Evolutionary conservation across 345 rosid species (phyloP).

Genomic region (Eucalyptus cloeziana): DNA sequence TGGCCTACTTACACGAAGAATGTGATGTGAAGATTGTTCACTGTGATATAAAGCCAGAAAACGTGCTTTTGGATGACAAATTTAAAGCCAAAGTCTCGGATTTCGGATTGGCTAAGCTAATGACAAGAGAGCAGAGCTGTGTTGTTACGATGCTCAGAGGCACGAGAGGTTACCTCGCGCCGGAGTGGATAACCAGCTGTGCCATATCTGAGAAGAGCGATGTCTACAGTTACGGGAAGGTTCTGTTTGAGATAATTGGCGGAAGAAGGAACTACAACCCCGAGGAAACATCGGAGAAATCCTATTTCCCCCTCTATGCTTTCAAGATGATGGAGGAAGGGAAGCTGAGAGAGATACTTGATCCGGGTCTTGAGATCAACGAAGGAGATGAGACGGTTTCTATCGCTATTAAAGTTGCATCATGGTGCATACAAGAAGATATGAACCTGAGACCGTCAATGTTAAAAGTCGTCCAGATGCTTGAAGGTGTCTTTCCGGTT

Average conservation of each 20-base stretch:
- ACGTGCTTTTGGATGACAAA: slow-evolving; percentile 68
- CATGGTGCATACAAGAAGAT: slow-evolving; percentile 93
- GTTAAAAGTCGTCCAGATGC: slow-evolving; percentile 86
- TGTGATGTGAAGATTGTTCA: slow-evolving; percentile 75
- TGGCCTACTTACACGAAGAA: slow-evolving; percentile 88
- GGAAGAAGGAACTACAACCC: slow-evolving; percentile 75
- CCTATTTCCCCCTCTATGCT: slow-evolving; percentile 73
- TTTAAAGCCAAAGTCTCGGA: slow-evolving; percentile 83
- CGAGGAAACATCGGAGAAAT: slow-evolving; percentile 54
- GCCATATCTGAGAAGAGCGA: slow-evolving; percentile 94
- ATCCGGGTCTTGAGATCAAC: slow-evolving; percentile 29
- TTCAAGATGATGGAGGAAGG: slow-evolving; percentile 93
- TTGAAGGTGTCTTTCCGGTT: slow-evolving; percentile 66
- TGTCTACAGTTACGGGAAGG: slow-evolving; percentile 82
- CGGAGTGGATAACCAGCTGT: slow-evolving; percentile 84
- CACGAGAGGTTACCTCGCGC: slow-evolving; percentile 85
- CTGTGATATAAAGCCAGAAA: slow-evolving; percentile 89
- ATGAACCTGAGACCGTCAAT: slow-evolving; percentile 70
- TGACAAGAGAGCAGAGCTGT: slow-evolving; percentile 81
- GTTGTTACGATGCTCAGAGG: slow-evolving; percentile 86
- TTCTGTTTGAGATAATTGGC: slow-evolving; percentile 71
- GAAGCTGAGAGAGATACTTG: slow-evolving; percentile 51
- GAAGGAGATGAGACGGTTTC: slow-evolving; percentile 31
- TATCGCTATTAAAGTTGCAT: slow-evolving; percentile 55
- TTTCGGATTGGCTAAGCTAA: slow-evolving; percentile 82